phyloP scores from a whole-genome alignment of 1,284 basidiomycete genomes.

The Ceratobasidium sp. region DNA sequence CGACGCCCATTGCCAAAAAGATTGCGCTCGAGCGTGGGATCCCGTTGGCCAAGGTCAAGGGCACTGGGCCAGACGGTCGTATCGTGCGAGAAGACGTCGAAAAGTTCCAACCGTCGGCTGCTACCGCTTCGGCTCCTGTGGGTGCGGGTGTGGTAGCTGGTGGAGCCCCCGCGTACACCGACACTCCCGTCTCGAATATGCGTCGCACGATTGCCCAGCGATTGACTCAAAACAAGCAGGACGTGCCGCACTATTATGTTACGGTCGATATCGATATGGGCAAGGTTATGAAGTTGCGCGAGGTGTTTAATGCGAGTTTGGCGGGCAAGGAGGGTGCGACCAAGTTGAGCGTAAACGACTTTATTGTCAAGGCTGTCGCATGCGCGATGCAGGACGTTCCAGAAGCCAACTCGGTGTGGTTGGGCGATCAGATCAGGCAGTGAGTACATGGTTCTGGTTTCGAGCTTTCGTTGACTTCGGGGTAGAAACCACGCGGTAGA shows the following conservation, averaged over 20 bases:
- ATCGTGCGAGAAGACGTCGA: constrained; percentile 96
- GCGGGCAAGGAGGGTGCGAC: constrained; percentile 85
- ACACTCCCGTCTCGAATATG: constrained; percentile 95
- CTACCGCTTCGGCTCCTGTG: constrained; percentile 59
- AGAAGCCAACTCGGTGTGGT: constrained; percentile 98
- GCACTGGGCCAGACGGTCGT: constrained; percentile 93
- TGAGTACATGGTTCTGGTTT: constrained; percentile 61
- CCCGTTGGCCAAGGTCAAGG: constrained; percentile 92
- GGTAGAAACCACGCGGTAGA: constrained; percentile 94
- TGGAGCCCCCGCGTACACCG: constrained; percentile 80
- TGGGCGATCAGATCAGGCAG: constrained; percentile 96
- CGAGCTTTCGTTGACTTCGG: not conserved
- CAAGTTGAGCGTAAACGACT: constrained; percentile 98
- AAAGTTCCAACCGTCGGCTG: constrained; percentile 76
- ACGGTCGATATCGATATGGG: constrained; percentile 98
- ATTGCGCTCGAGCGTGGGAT: constrained; percentile 96
- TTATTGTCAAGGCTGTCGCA: constrained; percentile 94
- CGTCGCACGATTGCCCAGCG: constrained; percentile 92
- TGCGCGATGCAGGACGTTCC: constrained; percentile 95
- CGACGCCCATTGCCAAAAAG: constrained; percentile 95
- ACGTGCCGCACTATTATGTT: constrained; percentile 97
- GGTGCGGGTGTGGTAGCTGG: constrained; percentile 61
- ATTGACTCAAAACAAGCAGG: constrained; percentile 92
- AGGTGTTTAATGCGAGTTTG: constrained; percentile 94
- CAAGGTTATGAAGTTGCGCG: constrained; percentile 92